Conservation (phyloP, 768 basidiomycete species). For the Chalciporus chontae region DNA sequence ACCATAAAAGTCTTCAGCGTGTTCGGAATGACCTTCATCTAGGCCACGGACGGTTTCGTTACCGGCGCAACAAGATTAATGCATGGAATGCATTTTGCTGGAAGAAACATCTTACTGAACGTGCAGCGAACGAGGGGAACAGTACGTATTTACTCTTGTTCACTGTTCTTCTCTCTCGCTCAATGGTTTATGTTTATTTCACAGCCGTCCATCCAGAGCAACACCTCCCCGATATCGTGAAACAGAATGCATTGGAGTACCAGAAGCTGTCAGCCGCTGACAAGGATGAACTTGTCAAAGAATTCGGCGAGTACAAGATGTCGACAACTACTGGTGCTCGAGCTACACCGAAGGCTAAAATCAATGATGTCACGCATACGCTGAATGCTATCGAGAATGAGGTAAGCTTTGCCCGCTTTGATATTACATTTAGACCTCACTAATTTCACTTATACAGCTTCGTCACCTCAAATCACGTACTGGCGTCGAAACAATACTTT, state of each 20-base stretch:
- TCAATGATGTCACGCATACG: conserved; percentile 4
- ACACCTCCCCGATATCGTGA: no score
- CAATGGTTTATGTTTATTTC: no score
- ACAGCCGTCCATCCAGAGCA: no score
- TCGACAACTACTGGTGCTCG: not conserved
- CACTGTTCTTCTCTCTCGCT: no score
- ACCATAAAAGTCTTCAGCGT: conserved; percentile 6
- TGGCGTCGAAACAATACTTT: not conserved
- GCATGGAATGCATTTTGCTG: no score
- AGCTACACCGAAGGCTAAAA: not conserved
- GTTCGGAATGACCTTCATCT: conserved; percentile 2
- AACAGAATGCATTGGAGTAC: not conserved
- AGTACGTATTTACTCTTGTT: no score
- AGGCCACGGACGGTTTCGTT: no score
- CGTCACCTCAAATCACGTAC: not conserved
- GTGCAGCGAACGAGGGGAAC: no score
- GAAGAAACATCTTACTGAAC: no score
- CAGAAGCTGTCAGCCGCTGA: not conserved
- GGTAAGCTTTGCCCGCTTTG: not conserved
- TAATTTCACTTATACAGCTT: not conserved
- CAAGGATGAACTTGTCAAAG: not conserved
- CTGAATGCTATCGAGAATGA: conserved; percentile 1
- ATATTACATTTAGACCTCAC: not conserved
- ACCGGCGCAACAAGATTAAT: no score
- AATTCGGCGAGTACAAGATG: not conserved